These are phyloP conservation scores for Pelargonium hybrid DNA, from an alignment of 441 rosid species.

Conservation along the genomic window DNA sequence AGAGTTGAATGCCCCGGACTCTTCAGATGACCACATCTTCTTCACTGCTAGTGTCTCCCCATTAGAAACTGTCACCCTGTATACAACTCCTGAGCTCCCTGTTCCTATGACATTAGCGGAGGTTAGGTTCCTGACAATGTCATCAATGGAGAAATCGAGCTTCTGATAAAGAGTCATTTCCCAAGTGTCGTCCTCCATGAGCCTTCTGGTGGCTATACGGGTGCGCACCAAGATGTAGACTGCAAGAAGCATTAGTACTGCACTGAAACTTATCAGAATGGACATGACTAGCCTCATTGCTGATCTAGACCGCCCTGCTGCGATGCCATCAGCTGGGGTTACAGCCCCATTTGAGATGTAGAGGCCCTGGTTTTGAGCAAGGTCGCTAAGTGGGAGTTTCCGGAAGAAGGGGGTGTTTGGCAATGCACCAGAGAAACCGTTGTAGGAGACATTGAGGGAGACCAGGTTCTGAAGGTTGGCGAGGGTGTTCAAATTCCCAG, in stretches of 20 bases:
- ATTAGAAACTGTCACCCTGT: conserved; percentile 50
- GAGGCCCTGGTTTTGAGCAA: conserved; percentile 60
- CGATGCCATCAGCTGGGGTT: conserved; percentile 32
- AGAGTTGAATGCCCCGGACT: conserved; percentile 69
- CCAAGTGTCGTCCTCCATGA: conserved; percentile 46
- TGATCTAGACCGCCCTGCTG: conserved; percentile 31
- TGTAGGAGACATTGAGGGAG: conserved; percentile 74
- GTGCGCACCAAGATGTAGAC: conserved; percentile 43
- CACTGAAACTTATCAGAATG: conserved; percentile 57
- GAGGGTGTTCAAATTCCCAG: conserved; percentile 49
- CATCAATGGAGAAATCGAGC: conserved; percentile 65
- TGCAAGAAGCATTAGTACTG: conserved; percentile 50
- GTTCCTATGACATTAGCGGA: conserved; percentile 83
- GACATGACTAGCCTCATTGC: conserved; percentile 55
- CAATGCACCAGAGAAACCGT: conserved; percentile 68
- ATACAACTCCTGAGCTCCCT: conserved; percentile 91
- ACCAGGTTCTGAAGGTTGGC: conserved; percentile 67
- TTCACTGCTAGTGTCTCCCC: conserved; percentile 81
- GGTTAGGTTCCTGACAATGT: conserved; percentile 42
- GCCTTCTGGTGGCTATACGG: conserved; percentile 24
- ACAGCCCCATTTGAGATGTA: conserved; percentile 33
- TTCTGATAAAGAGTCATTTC: conserved; percentile 74
- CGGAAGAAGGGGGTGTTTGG: conserved; percentile 66
- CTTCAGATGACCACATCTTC: conserved; percentile 86
- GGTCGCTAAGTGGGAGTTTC: conserved; percentile 61